Evolutionary conservation across 1,139 yeast species (phyloP).

Genomic region (Scheffersomyces illinoinensis): DNA sequence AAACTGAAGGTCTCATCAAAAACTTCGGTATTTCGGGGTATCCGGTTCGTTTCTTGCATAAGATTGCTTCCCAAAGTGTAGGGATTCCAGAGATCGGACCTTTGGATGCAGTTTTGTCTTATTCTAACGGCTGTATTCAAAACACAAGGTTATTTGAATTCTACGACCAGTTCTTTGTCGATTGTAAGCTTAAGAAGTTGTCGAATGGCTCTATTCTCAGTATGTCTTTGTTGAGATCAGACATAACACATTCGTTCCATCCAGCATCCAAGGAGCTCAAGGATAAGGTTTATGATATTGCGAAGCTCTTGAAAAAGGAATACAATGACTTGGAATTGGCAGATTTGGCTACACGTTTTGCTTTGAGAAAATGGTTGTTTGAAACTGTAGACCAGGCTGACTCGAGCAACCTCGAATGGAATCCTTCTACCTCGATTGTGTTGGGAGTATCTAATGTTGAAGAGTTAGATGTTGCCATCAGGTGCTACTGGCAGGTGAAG

Average conservation of each 20-base stretch:
- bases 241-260: constrained; percentile 72
- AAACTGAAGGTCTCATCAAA: constrained; percentile 61
- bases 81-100: constrained; percentile 40
- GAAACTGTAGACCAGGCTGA: constrained; percentile 13
- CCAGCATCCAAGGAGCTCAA: constrained; percentile 72
- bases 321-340: constrained; percentile 61
- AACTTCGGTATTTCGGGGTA: constrained; percentile 86
- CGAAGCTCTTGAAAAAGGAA: constrained; percentile 39
- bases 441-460: constrained; percentile 66
- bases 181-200: constrained; percentile 57
- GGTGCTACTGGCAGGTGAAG: constrained; percentile 53
- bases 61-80: constrained; percentile 43
- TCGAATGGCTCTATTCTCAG: constrained; percentile 84
- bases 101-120: constrained; percentile 75
- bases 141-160: constrained; percentile 58
- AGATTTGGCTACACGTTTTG: constrained; percentile 77
- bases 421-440: constrained; percentile 58
- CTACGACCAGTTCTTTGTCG: constrained; percentile 48
- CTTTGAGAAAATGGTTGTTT: constrained; percentile 60
- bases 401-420: constrained; percentile 19
- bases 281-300: constrained; percentile 53
- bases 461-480: constrained; percentile 67
- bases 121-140: constrained; percentile 82
- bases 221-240: constrained; percentile 80
- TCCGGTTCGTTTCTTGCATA: constrained; percentile 68